Base-by-base conservation (phyloP, 179 eudicot genomes). In the Patellifolia procumbens region DNA sequence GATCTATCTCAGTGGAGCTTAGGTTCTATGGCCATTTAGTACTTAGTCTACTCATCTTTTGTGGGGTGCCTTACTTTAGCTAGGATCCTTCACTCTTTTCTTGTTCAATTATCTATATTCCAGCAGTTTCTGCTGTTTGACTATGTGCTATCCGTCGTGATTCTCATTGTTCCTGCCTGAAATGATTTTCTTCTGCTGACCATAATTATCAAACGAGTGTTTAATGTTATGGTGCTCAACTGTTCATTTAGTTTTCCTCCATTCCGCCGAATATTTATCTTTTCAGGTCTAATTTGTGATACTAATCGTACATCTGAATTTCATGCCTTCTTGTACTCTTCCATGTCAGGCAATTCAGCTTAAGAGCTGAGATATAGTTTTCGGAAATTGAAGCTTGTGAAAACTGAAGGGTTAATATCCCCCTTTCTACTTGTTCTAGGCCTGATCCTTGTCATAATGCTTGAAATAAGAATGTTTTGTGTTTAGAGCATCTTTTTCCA, bases 41-140 rank as follows among this genome's bases (percentile, higher is more conserved):
- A 62, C 75, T 78, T 65, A 60, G 34, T 82, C 84, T 75, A 74
- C 65, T 80, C 86, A 73, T 80, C 89, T 77, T 81, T 82, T 79
- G 83, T 58, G 77, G 75, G 75, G 76, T 84, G 74, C 76, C 86
- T 35, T 86, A 83, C 60, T 63, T 78, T 81, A 62, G 53, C 32
- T 85, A 89, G 91, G 91, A 79, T 83, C 84, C 81, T 79, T 85
- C 88, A 75, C 79, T 85, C 78, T 88, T 74, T 78, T 77, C 72
- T 63, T 78, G 79, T 39, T 63, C 63, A 26, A 26, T 59, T 72
- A 43, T 69, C 71, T 55, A 66, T 70, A 43, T 77, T 81, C 83
- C 81, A 58, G 81, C 79, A 22, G 76, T 62, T 84, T 84, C 62
- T 39, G 43, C 43, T 39, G 43, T 39, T 39, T 39, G 1, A 39